Conservation (phyloP, 768 basidiomycete genomes). For the Kwoniella dejecticola region DNA sequence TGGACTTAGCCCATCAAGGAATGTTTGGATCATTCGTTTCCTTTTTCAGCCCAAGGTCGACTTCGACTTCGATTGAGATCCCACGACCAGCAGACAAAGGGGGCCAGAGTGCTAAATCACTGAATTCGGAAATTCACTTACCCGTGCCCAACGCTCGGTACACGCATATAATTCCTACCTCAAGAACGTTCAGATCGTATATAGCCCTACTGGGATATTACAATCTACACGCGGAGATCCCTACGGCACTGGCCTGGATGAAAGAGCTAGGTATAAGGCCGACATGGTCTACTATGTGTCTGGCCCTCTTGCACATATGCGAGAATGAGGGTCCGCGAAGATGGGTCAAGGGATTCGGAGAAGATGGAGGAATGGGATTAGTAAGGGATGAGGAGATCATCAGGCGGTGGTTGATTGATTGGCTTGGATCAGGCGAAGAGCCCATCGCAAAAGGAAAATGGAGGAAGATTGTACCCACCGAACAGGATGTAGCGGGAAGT, state of each 20-base stretch:
- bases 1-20: conserved; percentile 42
- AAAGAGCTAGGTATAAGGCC: conserved; percentile 63
- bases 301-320: conserved; percentile 70
- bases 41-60: conserved; percentile 2
- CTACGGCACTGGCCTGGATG: conserved; percentile 75
- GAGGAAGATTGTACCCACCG: conserved; percentile 29
- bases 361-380: conserved; percentile 16
- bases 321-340: conserved; percentile 64
- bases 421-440: conserved; percentile 29
- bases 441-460: not conserved
- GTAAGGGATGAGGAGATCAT: conserved; percentile 44
- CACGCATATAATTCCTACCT: conserved; percentile 61
- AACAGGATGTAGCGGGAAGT: conserved; percentile 34
- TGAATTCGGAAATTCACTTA: conserved; percentile 7
- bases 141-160: conserved; percentile 36
- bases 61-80: not conserved
- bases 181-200: conserved; percentile 63
- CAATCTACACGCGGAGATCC: conserved; percentile 64
- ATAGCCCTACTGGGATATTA: conserved; percentile 65
- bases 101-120: no score
- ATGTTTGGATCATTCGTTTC: conserved; percentile 17
- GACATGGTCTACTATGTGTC: conserved; percentile 62
- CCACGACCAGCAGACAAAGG: no score
- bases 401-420: conserved; percentile 41
- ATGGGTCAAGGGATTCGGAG: conserved; percentile 26